phyloP scores from a whole-genome alignment of 495 filamentous ascomycete genomes.

The Neurospora sp. region DNA sequence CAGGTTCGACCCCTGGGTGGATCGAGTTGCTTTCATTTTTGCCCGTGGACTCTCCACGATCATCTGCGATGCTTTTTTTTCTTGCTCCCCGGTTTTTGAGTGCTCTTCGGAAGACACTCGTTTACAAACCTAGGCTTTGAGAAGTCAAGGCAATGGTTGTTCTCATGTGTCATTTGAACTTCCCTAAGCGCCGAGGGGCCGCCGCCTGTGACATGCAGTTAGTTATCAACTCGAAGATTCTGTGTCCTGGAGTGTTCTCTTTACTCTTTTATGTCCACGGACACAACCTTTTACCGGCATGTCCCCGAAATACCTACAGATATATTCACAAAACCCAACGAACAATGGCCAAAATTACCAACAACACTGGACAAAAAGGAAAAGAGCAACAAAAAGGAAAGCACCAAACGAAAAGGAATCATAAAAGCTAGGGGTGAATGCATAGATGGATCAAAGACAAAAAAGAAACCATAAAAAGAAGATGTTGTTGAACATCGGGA shows the following conservation, averaged over 20 bases:
- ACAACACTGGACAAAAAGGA: neutral
- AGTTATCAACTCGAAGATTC: neutral
- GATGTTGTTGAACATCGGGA: conserved; percentile 7
- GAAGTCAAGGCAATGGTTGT: neutral
- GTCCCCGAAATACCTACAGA: no score
- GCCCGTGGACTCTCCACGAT: neutral
- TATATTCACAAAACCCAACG: no score
- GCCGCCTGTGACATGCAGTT: neutral
- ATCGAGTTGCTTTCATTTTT: neutral
- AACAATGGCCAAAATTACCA: no score
- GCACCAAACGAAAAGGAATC: neutral
- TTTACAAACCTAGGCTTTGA: neutral
- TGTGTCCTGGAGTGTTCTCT: neutral
- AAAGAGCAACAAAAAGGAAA: neutral
- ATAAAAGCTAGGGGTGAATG: neutral
- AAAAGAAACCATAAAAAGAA: neutral
- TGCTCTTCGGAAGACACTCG: neutral
- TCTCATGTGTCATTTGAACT: neutral
- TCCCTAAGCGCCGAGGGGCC: neutral
- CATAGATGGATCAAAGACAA: neutral
- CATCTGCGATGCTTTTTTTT: neutral
- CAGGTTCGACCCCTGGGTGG: neutral
- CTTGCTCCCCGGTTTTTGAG: neutral
- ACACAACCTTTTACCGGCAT: no score
- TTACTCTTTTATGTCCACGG: no score